phyloP scores from a whole-genome alignment of 345 rosid species.

The Aethionema arabicum region DNA sequence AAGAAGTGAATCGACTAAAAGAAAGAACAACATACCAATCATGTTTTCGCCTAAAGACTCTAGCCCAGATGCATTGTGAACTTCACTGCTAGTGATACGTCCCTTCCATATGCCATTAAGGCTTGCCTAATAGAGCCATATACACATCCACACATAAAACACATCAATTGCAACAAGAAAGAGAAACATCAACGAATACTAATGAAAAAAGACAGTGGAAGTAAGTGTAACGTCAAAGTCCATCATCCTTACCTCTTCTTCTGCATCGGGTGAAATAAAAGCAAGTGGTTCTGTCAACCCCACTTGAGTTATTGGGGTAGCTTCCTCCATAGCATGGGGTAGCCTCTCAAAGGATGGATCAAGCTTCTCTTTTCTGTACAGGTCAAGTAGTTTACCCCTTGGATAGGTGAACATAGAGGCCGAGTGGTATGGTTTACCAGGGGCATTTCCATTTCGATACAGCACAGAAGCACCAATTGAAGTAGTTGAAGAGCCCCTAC shows the following conservation, averaged over 20 bases:
- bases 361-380: slow-evolving; percentile 33
- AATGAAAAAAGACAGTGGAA: background rate
- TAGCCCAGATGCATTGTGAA: slow-evolving; percentile 44
- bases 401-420: slow-evolving; percentile 51
- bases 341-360: slow-evolving; percentile 32
- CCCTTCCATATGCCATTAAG: slow-evolving; percentile 70
- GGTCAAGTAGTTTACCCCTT: slow-evolving; percentile 69
- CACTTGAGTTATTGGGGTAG: slow-evolving; percentile 45
- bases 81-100: slow-evolving; percentile 59
- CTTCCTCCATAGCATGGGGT: slow-evolving; percentile 59
- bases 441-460: slow-evolving; percentile 25
- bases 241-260: slow-evolving; percentile 60
- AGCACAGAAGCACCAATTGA: slow-evolving; percentile 28
- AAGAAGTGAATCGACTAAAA: slow-evolving; percentile 14
- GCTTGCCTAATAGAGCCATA: slow-evolving; percentile 42
- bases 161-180: slow-evolving; percentile 28
- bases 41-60: slow-evolving; percentile 41
- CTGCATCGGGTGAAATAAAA: slow-evolving; percentile 67
- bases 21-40: slow-evolving; percentile 39
- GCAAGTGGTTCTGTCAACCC: slow-evolving; percentile 58
- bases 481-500: slow-evolving; percentile 32
- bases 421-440: slow-evolving; percentile 32
- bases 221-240: background rate
- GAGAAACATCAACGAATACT: background rate
- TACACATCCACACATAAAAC: slow-evolving; percentile 4